Evolutionary conservation across 2,329 filamentous ascomycete species (phyloP).

Genomic region (Chaetoscypha palmicola): DNA sequence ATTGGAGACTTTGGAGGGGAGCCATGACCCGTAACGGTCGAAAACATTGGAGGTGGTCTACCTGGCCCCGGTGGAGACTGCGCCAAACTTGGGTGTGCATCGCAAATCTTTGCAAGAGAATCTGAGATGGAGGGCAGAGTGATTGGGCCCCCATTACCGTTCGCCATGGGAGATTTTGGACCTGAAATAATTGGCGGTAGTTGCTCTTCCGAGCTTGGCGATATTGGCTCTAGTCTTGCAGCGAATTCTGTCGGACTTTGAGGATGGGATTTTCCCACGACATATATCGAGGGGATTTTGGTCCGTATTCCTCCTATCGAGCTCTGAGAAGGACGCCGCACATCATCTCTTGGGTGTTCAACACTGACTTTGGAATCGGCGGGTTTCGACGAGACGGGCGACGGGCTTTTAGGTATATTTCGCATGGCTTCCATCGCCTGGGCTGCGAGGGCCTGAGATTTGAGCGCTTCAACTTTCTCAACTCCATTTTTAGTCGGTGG

Average conservation of each 20-base stretch:
- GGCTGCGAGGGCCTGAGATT: conserved; percentile 8
- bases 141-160: conserved; percentile 23
- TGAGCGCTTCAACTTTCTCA: conserved; percentile 6
- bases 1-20: conserved; percentile 29
- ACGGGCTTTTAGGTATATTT: conserved; percentile 9
- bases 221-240: conserved; percentile 15
- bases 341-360: conserved; percentile 2
- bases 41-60: conserved; percentile 19
- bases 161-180: conserved; percentile 22
- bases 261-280: conserved; percentile 4
- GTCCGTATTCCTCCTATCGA: conserved; percentile 19
- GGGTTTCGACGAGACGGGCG: conserved; percentile 7
- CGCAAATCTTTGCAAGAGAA: conserved; percentile 26
- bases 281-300: conserved; percentile 18
- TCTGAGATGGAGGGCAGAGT: conserved; percentile 29
- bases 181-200: conserved; percentile 26
- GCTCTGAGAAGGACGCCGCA: conserved; percentile 3
- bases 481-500: neutral
- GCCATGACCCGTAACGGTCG: conserved; percentile 19
- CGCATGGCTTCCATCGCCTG: conserved; percentile 11
- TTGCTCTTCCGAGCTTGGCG: conserved; percentile 20
- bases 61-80: conserved; percentile 26
- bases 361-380: neutral
- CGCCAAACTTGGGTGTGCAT: conserved; percentile 21
- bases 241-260: conserved; percentile 13